Evolutionary conservation across 495 filamentous ascomycete genomes (phyloP).

Genomic region (Aspergillus wentii): DNA sequence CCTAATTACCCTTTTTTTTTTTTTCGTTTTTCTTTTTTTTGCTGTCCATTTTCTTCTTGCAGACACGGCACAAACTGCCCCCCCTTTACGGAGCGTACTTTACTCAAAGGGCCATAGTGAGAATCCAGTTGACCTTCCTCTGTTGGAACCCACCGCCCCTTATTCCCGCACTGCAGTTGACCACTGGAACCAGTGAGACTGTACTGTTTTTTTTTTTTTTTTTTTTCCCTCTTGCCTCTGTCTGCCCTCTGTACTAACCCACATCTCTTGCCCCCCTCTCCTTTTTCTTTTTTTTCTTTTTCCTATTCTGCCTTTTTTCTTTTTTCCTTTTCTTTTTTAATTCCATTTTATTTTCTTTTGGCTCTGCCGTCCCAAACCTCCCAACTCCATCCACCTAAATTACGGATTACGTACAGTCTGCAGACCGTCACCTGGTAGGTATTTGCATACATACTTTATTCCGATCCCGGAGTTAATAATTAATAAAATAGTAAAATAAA

Average conservation of each 20-base stretch:
- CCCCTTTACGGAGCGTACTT: background rate
- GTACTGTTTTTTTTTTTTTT: constrained; percentile 1
- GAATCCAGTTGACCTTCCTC: background rate
- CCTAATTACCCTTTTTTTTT: constrained; percentile 9
- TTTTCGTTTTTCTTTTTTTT: constrained; percentile 5
- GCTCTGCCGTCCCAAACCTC: too few relatives aligned
- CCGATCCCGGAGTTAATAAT: constrained; percentile 25
- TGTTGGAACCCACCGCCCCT: constrained; percentile 6
- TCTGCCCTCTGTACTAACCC: constrained; percentile 1
- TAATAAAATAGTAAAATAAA: constrained; percentile 4
- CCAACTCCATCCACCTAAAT: background rate
- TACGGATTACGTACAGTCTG: constrained; percentile 13
- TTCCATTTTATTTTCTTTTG: too few relatives aligned
- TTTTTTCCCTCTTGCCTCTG: background rate
- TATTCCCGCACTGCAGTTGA: constrained; percentile 13
- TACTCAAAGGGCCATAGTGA: background rate
- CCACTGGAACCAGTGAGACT: constrained; percentile 7
- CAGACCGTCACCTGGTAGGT: constrained; percentile 4
- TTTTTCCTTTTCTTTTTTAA: constrained; percentile 9
- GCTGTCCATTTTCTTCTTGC: constrained; percentile 5
- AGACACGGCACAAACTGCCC: constrained; percentile 18
- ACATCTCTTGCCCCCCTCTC: constrained; percentile 1
- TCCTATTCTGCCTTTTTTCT: constrained; percentile 8
- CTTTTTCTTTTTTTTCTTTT: constrained; percentile 4
- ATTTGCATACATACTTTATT: constrained; percentile 9